Base-by-base conservation (phyloP, 148 eudicot genomes). In the Oxyria digyna region DNA sequence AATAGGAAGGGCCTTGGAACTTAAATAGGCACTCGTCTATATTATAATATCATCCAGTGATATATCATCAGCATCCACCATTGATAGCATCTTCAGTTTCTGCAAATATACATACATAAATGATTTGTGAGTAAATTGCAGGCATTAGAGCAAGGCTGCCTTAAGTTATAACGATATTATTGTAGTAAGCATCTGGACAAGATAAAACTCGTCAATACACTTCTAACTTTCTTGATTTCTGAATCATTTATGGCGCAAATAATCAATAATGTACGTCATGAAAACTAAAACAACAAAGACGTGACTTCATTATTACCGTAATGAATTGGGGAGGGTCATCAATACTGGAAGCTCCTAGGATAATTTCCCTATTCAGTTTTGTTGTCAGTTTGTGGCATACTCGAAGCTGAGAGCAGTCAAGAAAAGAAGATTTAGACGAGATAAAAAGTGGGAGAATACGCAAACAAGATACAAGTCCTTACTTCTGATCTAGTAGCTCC, bases 401-500 rank as follows among this genome's bases (percentile, higher is more conserved):
- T 72, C 96, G 81, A 74, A 94, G 77, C 96, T 90, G 91, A 70
- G 71, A 74, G 42, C 24, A 38, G 46, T 35, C 68, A 38, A 5
- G 4, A 65, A 65, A 38, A 38, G 1, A 29, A 27, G 18, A 12
- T 35, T 57, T 57, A 57, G n/a, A 32, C 18, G 29, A 57, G 37
- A 57, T 52, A 17, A 35, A 27, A 29, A 13, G 35, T 14, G 64
- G n/a, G 17, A 3, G 18, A 29, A 57, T 27, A 52, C 1, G 59
- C 35, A 57, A 14, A 57, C 9, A 12, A 12, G 29, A 0, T 29
- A 55, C 23, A 77, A 70, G 64, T 27, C 37, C 64, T 54, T 76
- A 87, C 98, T 96, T 94, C 97, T 21, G 97, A 90, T 59, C 98
- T 80, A 67, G 96, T 90, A 69, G 97, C 98, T 49, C 97, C 95